A percentile compares a stretch with the other conserved stretches of the same genome.
These are phyloP conservation scores for Straminergon stramineum DNA, from an alignment of 225 moss, liverwort and hornwort species.

Conservation along the genomic window DNA sequence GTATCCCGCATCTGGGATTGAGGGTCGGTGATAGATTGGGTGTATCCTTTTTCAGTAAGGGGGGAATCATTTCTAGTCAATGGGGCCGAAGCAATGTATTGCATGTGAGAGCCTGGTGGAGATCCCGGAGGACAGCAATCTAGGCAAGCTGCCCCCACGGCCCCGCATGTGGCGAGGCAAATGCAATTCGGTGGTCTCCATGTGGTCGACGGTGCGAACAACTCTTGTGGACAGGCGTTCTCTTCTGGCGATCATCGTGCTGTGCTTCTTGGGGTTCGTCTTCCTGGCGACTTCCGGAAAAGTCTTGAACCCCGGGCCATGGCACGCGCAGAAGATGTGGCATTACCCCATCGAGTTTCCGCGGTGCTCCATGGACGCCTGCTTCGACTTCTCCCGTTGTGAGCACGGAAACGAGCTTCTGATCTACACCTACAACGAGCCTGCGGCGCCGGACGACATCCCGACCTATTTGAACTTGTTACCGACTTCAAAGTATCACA, in stretches of 20 bases:
- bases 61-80: background rate
- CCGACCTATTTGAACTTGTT: slow-evolving; percentile 32
- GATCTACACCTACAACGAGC: slow-evolving; percentile 55
- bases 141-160: slow-evolving; percentile 15
- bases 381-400: slow-evolving; percentile 70
- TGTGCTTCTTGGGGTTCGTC: slow-evolving; percentile 19
- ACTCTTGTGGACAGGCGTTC: slow-evolving; percentile 13
- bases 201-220: slow-evolving; percentile 8
- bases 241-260: slow-evolving; percentile 14
- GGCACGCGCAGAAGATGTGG: slow-evolving; percentile 48
- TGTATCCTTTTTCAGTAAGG: background rate
- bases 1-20: background rate
- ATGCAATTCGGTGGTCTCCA: slow-evolving; percentile 25
- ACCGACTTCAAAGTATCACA: slow-evolving; percentile 35
- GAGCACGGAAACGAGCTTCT: slow-evolving; percentile 46
- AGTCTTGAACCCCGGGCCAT: slow-evolving; percentile 16
- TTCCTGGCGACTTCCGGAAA: background rate
- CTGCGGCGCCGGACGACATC: slow-evolving; percentile 16
- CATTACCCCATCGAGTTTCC: slow-evolving; percentile 59
- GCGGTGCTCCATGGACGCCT: slow-evolving; percentile 64
- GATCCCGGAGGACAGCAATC: slow-evolving; percentile 12
- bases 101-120: slow-evolving; percentile 36
- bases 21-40: background rate
- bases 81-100: slow-evolving; percentile 30
- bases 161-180: slow-evolving; percentile 23